Conservation (phyloP, 495 filamentous ascomycete genomes). For the Letharia lupina region DNA sequence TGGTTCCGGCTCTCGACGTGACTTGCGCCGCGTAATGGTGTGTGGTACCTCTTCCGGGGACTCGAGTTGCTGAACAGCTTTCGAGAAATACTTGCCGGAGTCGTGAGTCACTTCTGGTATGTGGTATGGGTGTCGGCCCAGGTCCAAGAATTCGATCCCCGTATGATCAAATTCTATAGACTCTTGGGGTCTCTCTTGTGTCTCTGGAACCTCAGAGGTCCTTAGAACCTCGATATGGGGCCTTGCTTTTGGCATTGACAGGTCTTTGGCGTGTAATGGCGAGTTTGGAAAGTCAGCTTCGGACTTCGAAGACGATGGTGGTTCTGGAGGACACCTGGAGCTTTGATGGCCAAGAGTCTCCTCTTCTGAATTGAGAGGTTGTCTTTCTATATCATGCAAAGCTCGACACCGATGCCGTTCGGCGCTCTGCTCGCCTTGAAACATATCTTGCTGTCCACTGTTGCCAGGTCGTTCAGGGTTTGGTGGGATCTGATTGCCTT, state of each 20-base stretch:
- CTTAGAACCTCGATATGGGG: neutral
- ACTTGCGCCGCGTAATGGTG: conserved; percentile 1
- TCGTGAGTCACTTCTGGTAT: neutral
- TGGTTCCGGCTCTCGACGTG: neutral
- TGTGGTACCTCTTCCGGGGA: neutral
- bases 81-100: conserved; percentile 7
- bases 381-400: neutral
- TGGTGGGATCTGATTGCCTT: neutral
- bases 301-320: neutral
- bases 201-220: neutral
- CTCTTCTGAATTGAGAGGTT: neutral
- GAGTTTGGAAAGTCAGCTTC: neutral
- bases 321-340: neutral
- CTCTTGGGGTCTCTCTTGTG: neutral
- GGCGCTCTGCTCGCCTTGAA: neutral
- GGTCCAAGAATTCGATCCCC: neutral
- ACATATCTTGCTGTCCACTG: neutral
- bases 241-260: neutral
- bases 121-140: neutral
- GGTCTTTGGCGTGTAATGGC: neutral
- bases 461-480: neutral
- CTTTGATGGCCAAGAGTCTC: neutral
- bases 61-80: conserved; percentile 1
- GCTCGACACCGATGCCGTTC: neutral
- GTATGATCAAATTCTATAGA: neutral